Conservation (phyloP, 2,329 filamentous ascomycete genomes). For the Fusarium sp. region DNA sequence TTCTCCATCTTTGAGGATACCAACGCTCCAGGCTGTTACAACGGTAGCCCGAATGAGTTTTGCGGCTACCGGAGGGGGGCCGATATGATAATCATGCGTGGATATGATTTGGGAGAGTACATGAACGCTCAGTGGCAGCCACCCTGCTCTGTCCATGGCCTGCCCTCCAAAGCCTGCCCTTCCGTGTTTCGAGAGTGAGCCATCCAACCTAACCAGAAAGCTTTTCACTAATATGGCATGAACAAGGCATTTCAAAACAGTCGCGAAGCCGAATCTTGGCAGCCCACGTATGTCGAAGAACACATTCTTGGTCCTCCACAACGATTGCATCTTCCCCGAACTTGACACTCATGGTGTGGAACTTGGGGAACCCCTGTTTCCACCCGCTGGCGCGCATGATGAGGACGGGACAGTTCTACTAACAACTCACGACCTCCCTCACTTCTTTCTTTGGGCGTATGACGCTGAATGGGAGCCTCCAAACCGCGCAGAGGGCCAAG, state of each 20-base stretch:
- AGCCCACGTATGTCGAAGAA: neutral
- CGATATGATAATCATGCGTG: neutral
- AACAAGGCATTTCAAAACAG: slow-evolving; percentile 1
- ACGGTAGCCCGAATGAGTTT: neutral
- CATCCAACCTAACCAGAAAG: neutral
- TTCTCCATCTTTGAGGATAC: neutral
- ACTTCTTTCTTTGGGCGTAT: slow-evolving; percentile 5
- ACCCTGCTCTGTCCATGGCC: neutral
- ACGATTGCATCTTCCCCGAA: neutral
- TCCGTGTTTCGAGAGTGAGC: neutral
- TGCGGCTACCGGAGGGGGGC: neutral
- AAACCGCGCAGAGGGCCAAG: neutral
- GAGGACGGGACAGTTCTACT: neutral
- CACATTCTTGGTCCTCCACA: neutral
- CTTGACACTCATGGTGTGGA: slow-evolving; percentile 2
- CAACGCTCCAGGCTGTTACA: neutral
- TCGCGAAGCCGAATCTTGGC: neutral
- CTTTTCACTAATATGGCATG: neutral
- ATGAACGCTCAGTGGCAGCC: neutral
- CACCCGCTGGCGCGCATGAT: neutral
- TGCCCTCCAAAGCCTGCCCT: neutral
- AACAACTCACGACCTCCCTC: neutral
- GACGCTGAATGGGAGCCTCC: slow-evolving; percentile 3
- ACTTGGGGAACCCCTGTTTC: neutral
- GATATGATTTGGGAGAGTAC: neutral